Evolutionary conservation across 306 rosid species (phyloP), one percentile per base, ranked within the genome.

Genomic region (Glycine soja): DNA sequence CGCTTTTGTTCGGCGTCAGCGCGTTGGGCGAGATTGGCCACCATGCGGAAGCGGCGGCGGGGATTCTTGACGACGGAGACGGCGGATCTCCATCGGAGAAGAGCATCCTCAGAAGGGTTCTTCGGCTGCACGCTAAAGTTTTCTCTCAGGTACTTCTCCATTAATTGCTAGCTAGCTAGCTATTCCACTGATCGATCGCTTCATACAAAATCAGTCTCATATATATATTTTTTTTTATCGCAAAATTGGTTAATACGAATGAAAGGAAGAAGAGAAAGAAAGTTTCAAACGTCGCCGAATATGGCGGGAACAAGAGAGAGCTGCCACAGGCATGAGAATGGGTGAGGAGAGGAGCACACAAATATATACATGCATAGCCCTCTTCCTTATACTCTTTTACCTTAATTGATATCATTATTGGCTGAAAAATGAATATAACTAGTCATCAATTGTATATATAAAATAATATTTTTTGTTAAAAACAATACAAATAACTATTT

Each of bases 1-100:
- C 97, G 98, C 54, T 88, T 90, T 3, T 30, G 24, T 34, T 85
- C 92, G 18, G 85, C 87, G 8, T 93, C 89, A 13, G 95, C 97
- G 0, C 98, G 94, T 82, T 89, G 92, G 46, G 91, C 92, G 58
- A 93, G 99, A 84, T 95, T 91, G 64, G 99, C 97, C 13, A 93
- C 94, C 94, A 88, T 90, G 59, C 98, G 97, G 64, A 95, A 95
- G 24, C 99, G 86, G 38, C 99, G 98, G 40, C 94, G 94, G 7
- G 92, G 98, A 59, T 95, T 95, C 85, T 93, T 93, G 83, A 95
- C 93, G 74, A 93, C 73, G 61, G 98, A 66, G 24, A 93, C 97
- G 5, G 97, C 98, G 8, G 92, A 84, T 87, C 99, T 82, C 99
- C 98, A 95, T 78, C 98, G 87, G 80, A 53, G 83, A 45, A 90